Percentiles rank a stretch among this genome's conserved stretches.
Conservation (phyloP, 129 eudicot genomes). For the Arctium lappa region DNA sequence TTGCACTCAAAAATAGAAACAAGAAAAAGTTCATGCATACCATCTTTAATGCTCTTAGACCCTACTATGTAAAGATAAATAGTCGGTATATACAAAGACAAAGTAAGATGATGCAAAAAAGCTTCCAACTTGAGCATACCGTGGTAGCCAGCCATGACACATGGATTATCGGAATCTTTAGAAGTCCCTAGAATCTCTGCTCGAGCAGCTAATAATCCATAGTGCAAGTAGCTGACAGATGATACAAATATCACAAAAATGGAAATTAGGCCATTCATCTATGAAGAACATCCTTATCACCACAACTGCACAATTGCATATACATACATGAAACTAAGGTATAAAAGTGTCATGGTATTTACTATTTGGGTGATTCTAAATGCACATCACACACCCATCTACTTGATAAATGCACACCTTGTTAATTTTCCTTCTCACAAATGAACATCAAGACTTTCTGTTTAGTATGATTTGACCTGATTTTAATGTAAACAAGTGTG, state of each 20-base stretch:
- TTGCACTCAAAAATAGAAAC: background rate
- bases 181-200: constrained; percentile 63
- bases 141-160: constrained; percentile 50
- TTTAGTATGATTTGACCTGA: background rate
- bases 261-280: background rate
- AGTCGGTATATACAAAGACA: background rate
- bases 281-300: background rate
- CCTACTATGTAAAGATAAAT: no score
- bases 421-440: background rate
- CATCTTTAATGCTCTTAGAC: no score
- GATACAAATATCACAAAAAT: background rate
- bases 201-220: constrained; percentile 84
- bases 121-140: constrained; percentile 33
- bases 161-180: constrained; percentile 45
- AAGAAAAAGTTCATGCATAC: background rate
- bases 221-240: constrained; percentile 58
- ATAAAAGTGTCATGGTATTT: background rate
- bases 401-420: background rate
- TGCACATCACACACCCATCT: no score
- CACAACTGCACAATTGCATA: background rate
- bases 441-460: background rate
- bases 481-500: background rate
- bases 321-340: background rate
- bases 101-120: background rate
- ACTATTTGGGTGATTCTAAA: background rate